A percentile compares a stretch with the other conserved stretches of the same genome.
These are phyloP conservation scores for Pseudocercospora pini-densiflorae DNA, from an alignment of 2,329 filamentous ascomycete genomes.

Conservation along the genomic window DNA sequence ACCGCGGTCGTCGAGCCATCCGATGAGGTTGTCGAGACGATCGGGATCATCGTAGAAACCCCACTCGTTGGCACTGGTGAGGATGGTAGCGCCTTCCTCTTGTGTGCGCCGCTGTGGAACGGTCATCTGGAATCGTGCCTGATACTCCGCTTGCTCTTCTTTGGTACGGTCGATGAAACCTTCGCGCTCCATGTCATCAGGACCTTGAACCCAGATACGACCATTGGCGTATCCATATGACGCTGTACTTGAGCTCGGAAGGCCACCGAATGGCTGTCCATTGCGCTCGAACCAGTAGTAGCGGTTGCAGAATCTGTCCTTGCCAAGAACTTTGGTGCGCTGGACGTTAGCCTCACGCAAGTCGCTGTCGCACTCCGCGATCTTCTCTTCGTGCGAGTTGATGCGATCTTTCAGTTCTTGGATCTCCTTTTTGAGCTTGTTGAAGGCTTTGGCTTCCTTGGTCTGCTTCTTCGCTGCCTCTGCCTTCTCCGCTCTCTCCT, in stretches of 20 bases:
- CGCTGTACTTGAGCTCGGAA: slow-evolving; percentile 86
- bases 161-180: slow-evolving; percentile 81
- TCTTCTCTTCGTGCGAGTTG: slow-evolving; percentile 81
- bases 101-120: slow-evolving; percentile 81
- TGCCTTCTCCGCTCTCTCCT: slow-evolving; percentile 65
- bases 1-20: slow-evolving; percentile 87
- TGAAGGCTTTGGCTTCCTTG: slow-evolving; percentile 81
- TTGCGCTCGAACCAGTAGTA: slow-evolving; percentile 99
- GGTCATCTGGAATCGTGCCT: slow-evolving; percentile 76
- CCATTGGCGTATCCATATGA: slow-evolving; percentile 90
- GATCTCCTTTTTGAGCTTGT: slow-evolving; percentile 85
- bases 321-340: slow-evolving; percentile 84
- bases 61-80: slow-evolving; percentile 82
- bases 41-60: slow-evolving; percentile 85
- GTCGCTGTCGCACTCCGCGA: slow-evolving; percentile 85
- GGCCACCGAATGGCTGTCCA: slow-evolving; percentile 91
- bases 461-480: slow-evolving; percentile 67
- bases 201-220: slow-evolving; percentile 94
- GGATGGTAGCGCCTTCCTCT: slow-evolving; percentile 82
- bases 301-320: slow-evolving; percentile 96
- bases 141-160: slow-evolving; percentile 76
- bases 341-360: slow-evolving; percentile 92
- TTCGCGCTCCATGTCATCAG: slow-evolving; percentile 82
- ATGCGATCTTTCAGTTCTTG: slow-evolving; percentile 83
- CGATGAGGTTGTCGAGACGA: slow-evolving; percentile 76